Evolutionary conservation across 1,284 basidiomycete genomes (phyloP).

Genomic region (Phellopilus nigrolimitatus): DNA sequence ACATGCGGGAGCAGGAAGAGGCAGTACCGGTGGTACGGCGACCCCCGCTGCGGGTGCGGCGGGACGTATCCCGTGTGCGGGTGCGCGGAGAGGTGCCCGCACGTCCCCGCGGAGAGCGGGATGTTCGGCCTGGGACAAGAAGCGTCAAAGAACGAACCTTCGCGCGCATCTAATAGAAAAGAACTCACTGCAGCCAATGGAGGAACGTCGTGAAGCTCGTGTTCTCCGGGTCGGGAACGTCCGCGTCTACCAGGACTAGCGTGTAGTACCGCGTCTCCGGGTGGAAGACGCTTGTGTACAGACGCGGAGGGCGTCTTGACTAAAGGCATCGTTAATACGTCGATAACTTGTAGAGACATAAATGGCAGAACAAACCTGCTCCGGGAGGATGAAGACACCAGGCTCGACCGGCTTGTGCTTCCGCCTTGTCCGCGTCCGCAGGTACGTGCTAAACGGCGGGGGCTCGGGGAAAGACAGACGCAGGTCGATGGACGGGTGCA

Average conservation of each 20-base stretch:
- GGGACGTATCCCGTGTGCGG: constrained; percentile 72
- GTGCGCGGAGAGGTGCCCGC: constrained; percentile 37
- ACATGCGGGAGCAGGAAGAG: constrained; percentile 72
- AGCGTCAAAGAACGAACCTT: neutral
- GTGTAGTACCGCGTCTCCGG: constrained; percentile 82
- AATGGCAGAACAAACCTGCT: constrained; percentile 45
- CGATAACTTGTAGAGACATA: neutral
- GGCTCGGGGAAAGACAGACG: constrained; percentile 51
- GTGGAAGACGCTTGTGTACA: constrained; percentile 77
- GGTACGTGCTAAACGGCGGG: constrained; percentile 28
- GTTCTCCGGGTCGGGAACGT: constrained; percentile 71
- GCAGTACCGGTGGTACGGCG: constrained; percentile 84
- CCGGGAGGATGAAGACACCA: constrained; percentile 59
- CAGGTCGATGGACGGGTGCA: constrained; percentile 74
- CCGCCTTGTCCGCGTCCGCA: constrained; percentile 32
- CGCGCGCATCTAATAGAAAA: no score
- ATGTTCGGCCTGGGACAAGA: constrained; percentile 67
- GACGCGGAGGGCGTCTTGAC: constrained; percentile 57
- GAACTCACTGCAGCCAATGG: constrained; percentile 80
- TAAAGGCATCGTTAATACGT: constrained; percentile 25
- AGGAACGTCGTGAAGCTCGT: constrained; percentile 69
- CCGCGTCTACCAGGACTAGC: constrained; percentile 85
- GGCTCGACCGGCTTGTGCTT: constrained; percentile 59
- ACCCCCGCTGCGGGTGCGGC: constrained; percentile 83
- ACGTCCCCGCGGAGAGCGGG: constrained; percentile 59